Percentiles rank a stretch among this genome's conserved stretches.
phyloP scores from a whole-genome alignment of 129 eudicot genomes.

The Ambrosia artemisiifolia region DNA sequence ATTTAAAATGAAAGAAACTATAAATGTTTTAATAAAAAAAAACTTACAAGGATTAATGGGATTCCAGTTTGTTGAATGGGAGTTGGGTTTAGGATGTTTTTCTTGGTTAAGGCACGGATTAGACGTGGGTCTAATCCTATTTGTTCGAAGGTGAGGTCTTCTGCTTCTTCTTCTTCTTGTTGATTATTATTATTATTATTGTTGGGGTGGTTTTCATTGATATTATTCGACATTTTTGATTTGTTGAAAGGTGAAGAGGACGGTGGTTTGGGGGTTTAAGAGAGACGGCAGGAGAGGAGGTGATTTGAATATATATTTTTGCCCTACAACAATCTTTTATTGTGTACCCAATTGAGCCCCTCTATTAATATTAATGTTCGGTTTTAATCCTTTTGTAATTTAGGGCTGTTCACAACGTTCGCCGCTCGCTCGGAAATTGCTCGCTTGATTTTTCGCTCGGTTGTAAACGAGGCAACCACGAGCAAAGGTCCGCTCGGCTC shows the following conservation, averaged over 20 bases:
- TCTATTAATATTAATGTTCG: too few species aligned
- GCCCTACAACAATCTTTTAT: too few species aligned
- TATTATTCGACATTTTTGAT: constrained; percentile 31
- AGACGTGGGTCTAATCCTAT: constrained; percentile 85
- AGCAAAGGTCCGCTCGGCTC: too few species aligned
- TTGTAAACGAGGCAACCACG: too few species aligned
- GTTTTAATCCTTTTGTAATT: too few species aligned
- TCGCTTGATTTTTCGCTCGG: too few species aligned
- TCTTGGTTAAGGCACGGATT: constrained; percentile 71
- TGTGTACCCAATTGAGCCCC: too few species aligned
- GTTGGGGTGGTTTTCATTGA: not conserved
- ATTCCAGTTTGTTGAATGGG: constrained; percentile 80
- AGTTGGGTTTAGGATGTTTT: constrained; percentile 67
- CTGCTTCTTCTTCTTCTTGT: constrained; percentile 33
- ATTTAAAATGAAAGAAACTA: not conserved
- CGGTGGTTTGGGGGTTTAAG: not conserved
- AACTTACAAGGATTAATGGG: constrained; percentile 66
- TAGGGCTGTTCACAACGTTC: too few species aligned
- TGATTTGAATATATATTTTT: not conserved
- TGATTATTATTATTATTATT: constrained; percentile 22
- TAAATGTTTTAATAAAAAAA: not conserved
- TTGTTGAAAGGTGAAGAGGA: not conserved
- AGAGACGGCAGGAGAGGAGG: constrained; percentile 2
- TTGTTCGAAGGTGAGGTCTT: constrained; percentile 57
- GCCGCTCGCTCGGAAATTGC: too few species aligned